Conservation (phyloP, 495 filamentous ascomycete genomes). For the Usnea hakonensis region DNA sequence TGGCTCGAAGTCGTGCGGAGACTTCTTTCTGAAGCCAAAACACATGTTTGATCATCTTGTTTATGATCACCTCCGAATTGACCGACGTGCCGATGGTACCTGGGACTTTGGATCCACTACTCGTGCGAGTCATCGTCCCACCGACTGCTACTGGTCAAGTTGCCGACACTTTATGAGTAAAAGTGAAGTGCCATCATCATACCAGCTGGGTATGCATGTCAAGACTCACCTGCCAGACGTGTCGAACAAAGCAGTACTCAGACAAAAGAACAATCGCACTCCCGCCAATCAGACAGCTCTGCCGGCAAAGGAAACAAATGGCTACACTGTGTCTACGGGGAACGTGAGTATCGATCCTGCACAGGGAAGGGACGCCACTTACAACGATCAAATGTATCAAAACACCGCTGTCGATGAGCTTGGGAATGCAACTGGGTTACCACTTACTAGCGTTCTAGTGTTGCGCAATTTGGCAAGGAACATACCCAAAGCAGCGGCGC, state of each 20-base stretch:
- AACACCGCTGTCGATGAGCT: conserved; percentile 76
- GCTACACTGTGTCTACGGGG: conserved; percentile 38
- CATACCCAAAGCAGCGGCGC: conserved; percentile 37
- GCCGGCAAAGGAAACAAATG: conserved; percentile 44
- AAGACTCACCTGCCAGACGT: conserved; percentile 56
- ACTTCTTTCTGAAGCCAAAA: conserved; percentile 51
- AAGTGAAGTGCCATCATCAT: conserved; percentile 34
- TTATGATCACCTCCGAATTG: conserved; percentile 55
- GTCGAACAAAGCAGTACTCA: conserved; percentile 24
- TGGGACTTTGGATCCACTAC: conserved; percentile 6
- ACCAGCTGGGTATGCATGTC: conserved; percentile 50
- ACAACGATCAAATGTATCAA: conserved; percentile 40
- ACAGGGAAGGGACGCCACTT: conserved; percentile 36
- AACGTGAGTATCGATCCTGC: conserved; percentile 36
- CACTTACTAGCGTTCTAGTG: conserved; percentile 75
- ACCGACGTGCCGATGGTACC: conserved; percentile 42
- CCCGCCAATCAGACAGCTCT: conserved; percentile 39
- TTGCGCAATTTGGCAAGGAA: conserved; percentile 82
- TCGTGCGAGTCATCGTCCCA: conserved; percentile 11
- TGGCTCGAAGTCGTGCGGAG: conserved; percentile 47
- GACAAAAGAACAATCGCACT: conserved; percentile 25
- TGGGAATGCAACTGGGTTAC: conserved; percentile 72
- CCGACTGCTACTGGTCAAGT: conserved; percentile 49
- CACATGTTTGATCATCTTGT: conserved; percentile 71
- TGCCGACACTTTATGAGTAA: conserved; percentile 39